phyloP scores from a whole-genome alignment of 441 rosid species.

The Geranium incanum region DNA sequence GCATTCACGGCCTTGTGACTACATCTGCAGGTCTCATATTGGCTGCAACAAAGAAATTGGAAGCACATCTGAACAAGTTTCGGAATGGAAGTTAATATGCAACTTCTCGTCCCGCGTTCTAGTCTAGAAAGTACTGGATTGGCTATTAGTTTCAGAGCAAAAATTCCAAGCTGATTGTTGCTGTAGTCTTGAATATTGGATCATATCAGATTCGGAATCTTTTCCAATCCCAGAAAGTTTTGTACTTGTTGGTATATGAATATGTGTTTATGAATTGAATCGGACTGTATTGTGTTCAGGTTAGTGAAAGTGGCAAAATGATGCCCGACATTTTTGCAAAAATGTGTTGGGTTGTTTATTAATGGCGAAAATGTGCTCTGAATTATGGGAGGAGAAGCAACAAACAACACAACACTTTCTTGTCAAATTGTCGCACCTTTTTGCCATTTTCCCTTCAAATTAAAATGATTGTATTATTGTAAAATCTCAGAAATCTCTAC shows the following conservation, averaged over 20 bases:
- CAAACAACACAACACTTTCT: too few relatives aligned
- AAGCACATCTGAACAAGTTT: conserved; percentile 37
- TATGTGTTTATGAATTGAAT: not conserved
- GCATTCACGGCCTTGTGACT: too few relatives aligned
- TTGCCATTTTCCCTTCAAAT: too few relatives aligned
- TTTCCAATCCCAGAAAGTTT: not conserved
- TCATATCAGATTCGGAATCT: not conserved
- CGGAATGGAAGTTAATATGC: conserved; percentile 44
- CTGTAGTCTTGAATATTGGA: not conserved
- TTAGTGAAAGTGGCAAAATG: too few relatives aligned
- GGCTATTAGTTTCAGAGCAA: not conserved
- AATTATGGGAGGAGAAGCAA: too few relatives aligned
- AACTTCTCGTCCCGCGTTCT: not conserved
- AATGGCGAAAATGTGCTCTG: too few relatives aligned
- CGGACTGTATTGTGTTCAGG: not conserved
- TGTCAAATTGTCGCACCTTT: too few relatives aligned
- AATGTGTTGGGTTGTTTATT: too few relatives aligned
- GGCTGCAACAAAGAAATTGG: conserved; percentile 70
- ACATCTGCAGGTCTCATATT: conserved; percentile 51
- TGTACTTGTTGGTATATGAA: not conserved
- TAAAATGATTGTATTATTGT: not conserved
- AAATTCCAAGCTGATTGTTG: not conserved
- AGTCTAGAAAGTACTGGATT: not conserved
- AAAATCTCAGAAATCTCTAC: not conserved
- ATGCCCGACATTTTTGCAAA: too few relatives aligned